Base-by-base conservation (phyloP, 2,329 filamentous ascomycete species). In the Penicillium freii region DNA sequence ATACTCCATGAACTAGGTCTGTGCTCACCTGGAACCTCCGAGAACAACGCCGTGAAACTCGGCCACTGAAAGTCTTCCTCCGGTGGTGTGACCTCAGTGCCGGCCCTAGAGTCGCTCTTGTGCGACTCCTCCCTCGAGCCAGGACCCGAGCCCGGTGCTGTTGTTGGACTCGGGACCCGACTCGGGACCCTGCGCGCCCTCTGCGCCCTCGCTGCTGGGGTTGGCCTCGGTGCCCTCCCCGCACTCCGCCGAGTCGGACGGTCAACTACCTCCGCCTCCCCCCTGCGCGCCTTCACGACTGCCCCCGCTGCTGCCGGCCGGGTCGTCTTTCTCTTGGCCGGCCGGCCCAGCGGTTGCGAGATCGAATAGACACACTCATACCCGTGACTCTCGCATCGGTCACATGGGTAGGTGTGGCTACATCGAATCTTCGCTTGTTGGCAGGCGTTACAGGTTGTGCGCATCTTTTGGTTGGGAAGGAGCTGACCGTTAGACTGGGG, bases 371-470 rank as follows among this genome's bases (percentile, higher is more conserved):
- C 61, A 31, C 72, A 74, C 4, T 66, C 62, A 4, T 73, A 68
- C 21, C 71, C 69, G 19, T 74, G 71, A 34, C 71, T 72, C 45
- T 69, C 69, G 33, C 72, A 74, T 33, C 72, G 61, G 17, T 66
- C 67, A 57, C 72, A 74, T 1, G 71, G 68, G 8, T 70, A 70
- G 23, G 72, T 51, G 57, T 74, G 72, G 25, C 72, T 71, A 63
- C 72, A 74, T 8, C 72, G 68, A 17, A 74, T 74, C 39, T 74
- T 74, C 10, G 72, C 72, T 52, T 73, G 71, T 45, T 74, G 72
- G 25, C 72, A 74, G n/a, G 72, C 71, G 54, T 74, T 74, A 62
- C 72, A 74, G 8, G 72, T 74, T 6, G 71, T 73, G 45, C 72
- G 70, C 21, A 73, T 65, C 45, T 74, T 74, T 39, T 73, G 70